These are phyloP conservation scores for Globisporangium abappressorium DNA, from an alignment of 352 stramenopile species.

Conservation along the genomic window DNA sequence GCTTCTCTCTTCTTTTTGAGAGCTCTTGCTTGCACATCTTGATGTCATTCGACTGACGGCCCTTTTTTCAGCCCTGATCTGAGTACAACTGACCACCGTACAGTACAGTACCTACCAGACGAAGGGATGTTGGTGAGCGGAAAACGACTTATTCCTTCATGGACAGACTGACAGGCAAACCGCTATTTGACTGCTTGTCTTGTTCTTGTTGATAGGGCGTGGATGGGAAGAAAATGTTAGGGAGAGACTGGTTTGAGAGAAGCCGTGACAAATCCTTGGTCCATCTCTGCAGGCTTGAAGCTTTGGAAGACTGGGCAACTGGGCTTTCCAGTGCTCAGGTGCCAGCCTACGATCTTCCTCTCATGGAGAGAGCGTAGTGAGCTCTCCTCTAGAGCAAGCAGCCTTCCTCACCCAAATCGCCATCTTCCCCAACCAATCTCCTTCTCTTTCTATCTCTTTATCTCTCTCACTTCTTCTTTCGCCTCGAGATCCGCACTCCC, in stretches of 20 bases:
- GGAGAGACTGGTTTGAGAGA: not conserved
- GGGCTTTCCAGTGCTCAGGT: too few relatives aligned
- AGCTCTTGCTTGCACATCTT: too few relatives aligned
- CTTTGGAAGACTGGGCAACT: too few relatives aligned
- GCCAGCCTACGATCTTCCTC: not conserved
- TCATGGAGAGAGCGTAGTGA: not conserved
- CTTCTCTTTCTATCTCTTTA: not conserved
- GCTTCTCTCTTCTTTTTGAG: too few relatives aligned
- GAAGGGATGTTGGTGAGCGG: not conserved
- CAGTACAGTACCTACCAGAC: not conserved
- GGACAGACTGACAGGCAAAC: not conserved
- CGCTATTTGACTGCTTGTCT: not conserved
- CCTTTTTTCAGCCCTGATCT: too few relatives aligned
- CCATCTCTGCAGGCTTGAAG: not conserved
- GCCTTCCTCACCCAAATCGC: not conserved
- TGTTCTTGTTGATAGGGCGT: not conserved
- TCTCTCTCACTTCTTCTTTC: constrained; percentile 8
- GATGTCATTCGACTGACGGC: too few relatives aligned
- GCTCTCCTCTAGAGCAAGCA: not conserved
- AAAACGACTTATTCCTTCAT: not conserved
- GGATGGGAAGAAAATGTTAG: not conserved
- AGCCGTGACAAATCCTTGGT: not conserved
- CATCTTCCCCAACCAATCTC: not conserved
- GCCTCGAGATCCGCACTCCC: not conserved
- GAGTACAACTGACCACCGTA: not conserved